These are phyloP conservation scores for Aureobasidium pullulans DNA, from an alignment of 2,329 filamentous ascomycete genomes.

Conservation along the genomic window DNA sequence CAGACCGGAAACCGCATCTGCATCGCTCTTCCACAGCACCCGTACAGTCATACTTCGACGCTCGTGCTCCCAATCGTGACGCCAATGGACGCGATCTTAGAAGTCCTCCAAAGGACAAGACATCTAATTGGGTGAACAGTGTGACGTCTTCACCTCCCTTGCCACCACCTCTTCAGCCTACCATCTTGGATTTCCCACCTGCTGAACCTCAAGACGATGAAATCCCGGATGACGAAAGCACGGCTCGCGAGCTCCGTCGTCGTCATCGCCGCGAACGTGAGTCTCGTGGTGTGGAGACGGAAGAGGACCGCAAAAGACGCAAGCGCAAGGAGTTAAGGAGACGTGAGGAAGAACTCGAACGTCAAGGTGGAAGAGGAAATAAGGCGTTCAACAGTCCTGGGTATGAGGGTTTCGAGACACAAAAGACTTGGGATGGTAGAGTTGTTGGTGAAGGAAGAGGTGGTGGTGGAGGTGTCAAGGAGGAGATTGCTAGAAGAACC, in stretches of 20 bases:
- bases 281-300: constrained; percentile 18
- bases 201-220: constrained; percentile 21
- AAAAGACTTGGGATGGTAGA: constrained; percentile 34
- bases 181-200: constrained; percentile 37
- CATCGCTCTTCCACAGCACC: constrained; percentile 28
- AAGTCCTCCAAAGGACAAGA: constrained; percentile 36
- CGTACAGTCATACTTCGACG: constrained; percentile 38
- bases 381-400: constrained; percentile 24
- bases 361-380: constrained; percentile 26
- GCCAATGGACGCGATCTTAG: constrained; percentile 23
- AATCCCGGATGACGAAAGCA: constrained; percentile 18
- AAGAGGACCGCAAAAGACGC: constrained; percentile 20
- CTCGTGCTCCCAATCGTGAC: constrained; percentile 32
- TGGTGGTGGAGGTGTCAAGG: constrained; percentile 17
- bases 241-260: constrained; percentile 25
- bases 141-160: constrained; percentile 40
- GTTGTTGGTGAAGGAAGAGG: constrained; percentile 26
- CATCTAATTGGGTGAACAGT: constrained; percentile 42
- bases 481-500: constrained; percentile 18
- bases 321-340: constrained; percentile 16
- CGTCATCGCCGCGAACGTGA: constrained; percentile 18
- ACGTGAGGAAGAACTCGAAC: constrained; percentile 22
- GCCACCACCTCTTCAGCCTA: constrained; percentile 38
- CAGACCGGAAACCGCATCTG: constrained; percentile 23
- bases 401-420: constrained; percentile 27